phyloP scores from a whole-genome alignment of 768 basidiomycete species.

The Piloderma croceum region DNA sequence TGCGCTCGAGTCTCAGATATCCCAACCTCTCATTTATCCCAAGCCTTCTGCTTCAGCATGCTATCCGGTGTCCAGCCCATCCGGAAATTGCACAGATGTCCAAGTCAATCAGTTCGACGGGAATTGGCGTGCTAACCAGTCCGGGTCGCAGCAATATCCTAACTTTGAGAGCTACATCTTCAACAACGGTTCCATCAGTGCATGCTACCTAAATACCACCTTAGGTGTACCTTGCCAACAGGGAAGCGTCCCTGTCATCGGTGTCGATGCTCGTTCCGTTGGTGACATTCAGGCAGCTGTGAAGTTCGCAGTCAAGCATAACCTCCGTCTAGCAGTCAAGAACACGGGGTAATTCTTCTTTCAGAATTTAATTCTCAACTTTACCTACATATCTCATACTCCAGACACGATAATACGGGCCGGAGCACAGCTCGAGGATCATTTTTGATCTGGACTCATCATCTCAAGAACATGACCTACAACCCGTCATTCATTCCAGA shows the following conservation, averaged over 20 bases:
- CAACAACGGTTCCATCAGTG: too few species aligned
- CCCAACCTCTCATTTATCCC: constrained; percentile 40
- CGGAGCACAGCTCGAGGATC: too few species aligned
- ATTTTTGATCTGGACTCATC: too few species aligned
- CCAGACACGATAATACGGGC: too few species aligned
- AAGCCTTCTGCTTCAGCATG: constrained; percentile 34
- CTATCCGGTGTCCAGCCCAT: too few species aligned
- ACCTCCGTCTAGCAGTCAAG: constrained; percentile 33
- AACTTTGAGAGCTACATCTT: constrained; percentile 31
- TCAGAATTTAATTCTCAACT: too few species aligned
- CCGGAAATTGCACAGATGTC: constrained; percentile 31
- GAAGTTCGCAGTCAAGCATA: too few species aligned
- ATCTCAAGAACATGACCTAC: too few species aligned
- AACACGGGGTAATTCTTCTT: too few species aligned
- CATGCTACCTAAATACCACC: constrained; percentile 47
- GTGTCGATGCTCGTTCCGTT: constrained; percentile 34
- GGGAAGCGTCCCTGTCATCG: constrained; percentile 37
- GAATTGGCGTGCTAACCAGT: constrained; percentile 36
- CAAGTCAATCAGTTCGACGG: too few species aligned
- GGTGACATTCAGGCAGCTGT: constrained; percentile 37
- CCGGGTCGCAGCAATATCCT: constrained; percentile 34
- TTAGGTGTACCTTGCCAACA: constrained; percentile 37
- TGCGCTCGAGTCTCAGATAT: constrained; percentile 30
- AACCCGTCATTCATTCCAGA: too few species aligned
- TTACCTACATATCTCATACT: too few species aligned